phyloP scores from a whole-genome alignment of 306 rosid species.

The Canavalia ensiformis region DNA sequence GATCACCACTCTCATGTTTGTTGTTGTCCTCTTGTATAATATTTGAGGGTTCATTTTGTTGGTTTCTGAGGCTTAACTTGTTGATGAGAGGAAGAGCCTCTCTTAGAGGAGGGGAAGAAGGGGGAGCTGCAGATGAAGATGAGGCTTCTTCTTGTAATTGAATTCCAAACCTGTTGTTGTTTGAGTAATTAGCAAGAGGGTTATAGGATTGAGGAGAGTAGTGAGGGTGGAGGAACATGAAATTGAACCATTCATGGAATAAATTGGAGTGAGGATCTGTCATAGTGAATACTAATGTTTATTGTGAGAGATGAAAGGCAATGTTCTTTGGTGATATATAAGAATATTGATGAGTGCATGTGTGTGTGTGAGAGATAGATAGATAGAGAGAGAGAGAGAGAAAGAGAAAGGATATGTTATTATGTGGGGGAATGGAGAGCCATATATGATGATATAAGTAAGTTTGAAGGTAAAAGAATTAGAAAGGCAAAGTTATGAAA shows the following conservation, averaged over 20 bases:
- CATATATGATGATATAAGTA: constrained; percentile 30
- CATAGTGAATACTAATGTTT: constrained; percentile 53
- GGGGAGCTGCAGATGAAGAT: constrained; percentile 9
- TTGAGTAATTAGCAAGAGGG: constrained; percentile 38
- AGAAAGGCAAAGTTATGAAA: constrained; percentile 48
- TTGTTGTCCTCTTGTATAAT: constrained; percentile 13
- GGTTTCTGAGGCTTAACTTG: constrained; percentile 52
- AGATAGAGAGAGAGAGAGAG: not conserved
- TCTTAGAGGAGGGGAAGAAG: constrained; percentile 56
- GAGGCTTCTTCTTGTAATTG: constrained; percentile 49
- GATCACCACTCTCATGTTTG: constrained; percentile 30
- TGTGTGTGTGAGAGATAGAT: not conserved
- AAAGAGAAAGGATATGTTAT: not conserved
- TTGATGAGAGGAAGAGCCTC: constrained; percentile 79
- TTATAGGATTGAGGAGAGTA: constrained; percentile 45
- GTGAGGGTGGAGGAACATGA: constrained; percentile 61
- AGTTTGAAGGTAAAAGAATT: constrained; percentile 37
- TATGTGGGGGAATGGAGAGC: constrained; percentile 51
- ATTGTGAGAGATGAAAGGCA: constrained; percentile 22
- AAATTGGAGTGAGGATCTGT: constrained; percentile 68
- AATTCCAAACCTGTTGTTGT: constrained; percentile 38
- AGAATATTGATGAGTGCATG: constrained; percentile 26
- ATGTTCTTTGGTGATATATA: constrained; percentile 48
- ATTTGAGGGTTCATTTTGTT: constrained; percentile 48
- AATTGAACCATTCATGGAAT: constrained; percentile 63